Evolutionary conservation across 345 rosid species (phyloP), one percentile per base, ranked within the genome.

Genomic region (Noccaea caerulescens): DNA sequence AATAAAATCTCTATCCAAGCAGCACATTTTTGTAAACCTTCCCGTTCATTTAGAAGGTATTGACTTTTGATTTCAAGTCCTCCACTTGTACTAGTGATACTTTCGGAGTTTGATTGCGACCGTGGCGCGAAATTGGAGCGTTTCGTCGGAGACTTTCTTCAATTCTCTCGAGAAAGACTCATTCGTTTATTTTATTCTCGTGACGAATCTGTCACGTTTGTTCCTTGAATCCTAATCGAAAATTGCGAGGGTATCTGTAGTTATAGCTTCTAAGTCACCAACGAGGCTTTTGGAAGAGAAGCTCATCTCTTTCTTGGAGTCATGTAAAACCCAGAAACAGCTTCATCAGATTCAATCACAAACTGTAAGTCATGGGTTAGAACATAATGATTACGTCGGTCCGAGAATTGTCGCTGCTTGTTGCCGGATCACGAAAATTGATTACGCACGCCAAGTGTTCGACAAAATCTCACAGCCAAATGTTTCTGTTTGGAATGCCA

Each of bases 331-430:
- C 62, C 66, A 18, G 2, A 78, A 82, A 39, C 93, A 82, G 45
- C 83, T 93, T 74, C 79, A 58, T 59, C 88, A 89, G 74, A 69
- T 82, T 65, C 94, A 91, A 3, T 45, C 88, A 12, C 92, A 87
- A 39, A 74, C 79, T 5, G 16, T 78, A 1, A 37, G 10, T 14
- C 73, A 72, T 9, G 93, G 89, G 3, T 63, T 87, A 42, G 72
- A 52, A 37, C 57, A 78, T 6, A 84, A 78, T 49, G 75, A 78
- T 9, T 86, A 81, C 6, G 36, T 87, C 6, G 54, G 68, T 34
- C 96, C 92, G 1, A 84, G 84, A 66, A 20, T 89, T 53, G 71
- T 84, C 53, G 5, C 78, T 0, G n/a, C 76, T 0, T 84, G 73
- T 30, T 74, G 47, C 0, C 51, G 53, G 2, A 20, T 76, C 64